These are phyloP conservation scores for Terfezia claveryi DNA, from an alignment of 495 filamentous ascomycete genomes.

Conservation along the genomic window DNA sequence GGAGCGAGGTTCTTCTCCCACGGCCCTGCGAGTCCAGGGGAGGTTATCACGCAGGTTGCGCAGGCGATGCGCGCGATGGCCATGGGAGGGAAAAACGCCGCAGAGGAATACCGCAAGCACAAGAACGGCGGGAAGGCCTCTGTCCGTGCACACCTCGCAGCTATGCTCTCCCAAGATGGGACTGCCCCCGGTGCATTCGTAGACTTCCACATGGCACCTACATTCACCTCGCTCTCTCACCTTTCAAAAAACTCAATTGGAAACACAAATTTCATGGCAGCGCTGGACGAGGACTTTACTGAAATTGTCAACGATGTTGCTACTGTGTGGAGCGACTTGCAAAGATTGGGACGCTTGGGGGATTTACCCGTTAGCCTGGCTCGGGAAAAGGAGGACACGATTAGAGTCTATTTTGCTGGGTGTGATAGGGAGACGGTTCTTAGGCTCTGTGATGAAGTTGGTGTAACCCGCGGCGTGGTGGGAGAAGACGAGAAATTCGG, in stretches of 20 bases:
- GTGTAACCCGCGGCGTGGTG: slow-evolving; percentile 52
- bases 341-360: slow-evolving; percentile 49
- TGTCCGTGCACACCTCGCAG: slow-evolving; percentile 16
- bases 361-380: slow-evolving; percentile 63
- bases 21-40: slow-evolving; percentile 56
- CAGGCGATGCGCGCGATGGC: slow-evolving; percentile 74
- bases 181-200: slow-evolving; percentile 50
- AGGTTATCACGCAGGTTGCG: slow-evolving; percentile 88
- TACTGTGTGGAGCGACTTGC: slow-evolving; percentile 57
- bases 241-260: slow-evolving; percentile 38
- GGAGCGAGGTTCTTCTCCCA: slow-evolving; percentile 79
- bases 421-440: slow-evolving; percentile 73
- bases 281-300: slow-evolving; percentile 72
- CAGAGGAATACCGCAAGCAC: slow-evolving; percentile 34
- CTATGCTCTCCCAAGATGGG: slow-evolving; percentile 5
- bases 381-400: slow-evolving; percentile 26
- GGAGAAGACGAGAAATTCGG: slow-evolving; percentile 55
- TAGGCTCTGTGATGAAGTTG: slow-evolving; percentile 65
- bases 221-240: slow-evolving; percentile 57
- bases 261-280: slow-evolving; percentile 57
- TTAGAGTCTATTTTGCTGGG: slow-evolving; percentile 74
- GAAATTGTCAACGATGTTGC: slow-evolving; percentile 67
- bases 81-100: slow-evolving; percentile 67
- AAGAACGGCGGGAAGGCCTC: slow-evolving; percentile 3
- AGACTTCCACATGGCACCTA: slow-evolving; percentile 71